Base-by-base conservation (phyloP, 2,329 filamentous ascomycete genomes). In the Lecanicillium sp. region DNA sequence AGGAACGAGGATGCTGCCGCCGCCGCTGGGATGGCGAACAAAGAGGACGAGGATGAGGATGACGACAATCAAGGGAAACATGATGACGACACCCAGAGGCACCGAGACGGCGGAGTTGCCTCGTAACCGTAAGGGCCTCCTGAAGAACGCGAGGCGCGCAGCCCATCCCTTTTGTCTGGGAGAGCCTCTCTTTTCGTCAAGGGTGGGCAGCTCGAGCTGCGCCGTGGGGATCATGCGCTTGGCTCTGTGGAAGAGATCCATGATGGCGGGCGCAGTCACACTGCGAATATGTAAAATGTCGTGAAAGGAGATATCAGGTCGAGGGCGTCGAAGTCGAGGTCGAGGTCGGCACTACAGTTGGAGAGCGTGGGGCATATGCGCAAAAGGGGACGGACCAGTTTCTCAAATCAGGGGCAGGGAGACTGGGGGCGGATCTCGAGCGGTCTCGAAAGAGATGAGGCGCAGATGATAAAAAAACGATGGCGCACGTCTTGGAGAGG, bases 61-160 rank as follows among this genome's bases (percentile, higher is more conserved):
- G 70, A 97, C 80, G 60, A 96, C 87, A 64, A 96, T 84, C 64
- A 86, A 81, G 55, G 93, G 93, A 65, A 97, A 97, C 58, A 97
- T 73, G 56, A 98, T 78, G 58, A 97, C 89, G 62, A 96, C 83
- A 57, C 91, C 91, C 44, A 98, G 74, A 21, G 93, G 93, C 63
- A 97, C 84, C 44, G 91, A 95, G 66, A 96, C 82, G 61, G 85
- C 87, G 48, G 90, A 96, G 68, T 95, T 95, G 60, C 89, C 88
- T 69, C 84, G 86, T 71, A 98, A 73, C 58, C 90, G 84, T 73
- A 98, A 80, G 44, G 91, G 87, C 62, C 88, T 81, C 58, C 84
- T 78, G 66, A 97, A 87, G 67, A 96, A 94, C 53, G 86, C 84
- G 60, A 94, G 73, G 45, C 75, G 72, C 35, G 74, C 69, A 27